Evolutionary conservation across 257 asterid genomes (phyloP), one percentile per base, ranked within the genome.

Genomic region (Ocimum tenuiflorum): DNA sequence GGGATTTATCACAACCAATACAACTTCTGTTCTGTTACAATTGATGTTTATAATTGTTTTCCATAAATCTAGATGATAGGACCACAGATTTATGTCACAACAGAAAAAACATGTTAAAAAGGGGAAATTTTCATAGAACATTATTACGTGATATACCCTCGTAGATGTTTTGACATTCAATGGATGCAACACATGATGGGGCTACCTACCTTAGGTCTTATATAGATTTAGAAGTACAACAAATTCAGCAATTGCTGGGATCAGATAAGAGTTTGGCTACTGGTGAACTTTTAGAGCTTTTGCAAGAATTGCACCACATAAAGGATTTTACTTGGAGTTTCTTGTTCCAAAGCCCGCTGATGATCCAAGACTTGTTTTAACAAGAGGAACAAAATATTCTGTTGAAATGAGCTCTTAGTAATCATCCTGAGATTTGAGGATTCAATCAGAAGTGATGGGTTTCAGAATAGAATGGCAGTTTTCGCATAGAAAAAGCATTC

Each of bases 1-100:
- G 87, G 71, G 88, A 69, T 71, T 82, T 88, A 61, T 65, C 73
- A 74, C 84, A 85, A 62, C 91, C 94, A 76, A 88, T 67, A 79
- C 94, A 86, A 77, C 86, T 76, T 76, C 94, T 88, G 96, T 68
- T 77, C 89, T 80, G 88, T 88, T 76, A 49, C 83, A 79, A 70
- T 67, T 65, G 74, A 73, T 68, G 76, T 76, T 85, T 80, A 84
- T 72, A 72, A 73, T 69, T 68, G 65, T 33, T 67, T 59, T 72
- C 78, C 71, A 75, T 58, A 69, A 31, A 75, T 74, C 45, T 14
- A 43, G 73, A 62, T 12, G 55, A 67, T 51, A 73, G 18, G 24
- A 35, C 1, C 10, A 35, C 23, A 19, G 64, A 51, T 38, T 19
- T 47, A 53, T 19, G 39, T 31, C 27, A 46, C 4, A 35, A 13